phyloP scores from a whole-genome alignment of 2,329 filamentous ascomycete species.

The Talaromyces amestolkiae region DNA sequence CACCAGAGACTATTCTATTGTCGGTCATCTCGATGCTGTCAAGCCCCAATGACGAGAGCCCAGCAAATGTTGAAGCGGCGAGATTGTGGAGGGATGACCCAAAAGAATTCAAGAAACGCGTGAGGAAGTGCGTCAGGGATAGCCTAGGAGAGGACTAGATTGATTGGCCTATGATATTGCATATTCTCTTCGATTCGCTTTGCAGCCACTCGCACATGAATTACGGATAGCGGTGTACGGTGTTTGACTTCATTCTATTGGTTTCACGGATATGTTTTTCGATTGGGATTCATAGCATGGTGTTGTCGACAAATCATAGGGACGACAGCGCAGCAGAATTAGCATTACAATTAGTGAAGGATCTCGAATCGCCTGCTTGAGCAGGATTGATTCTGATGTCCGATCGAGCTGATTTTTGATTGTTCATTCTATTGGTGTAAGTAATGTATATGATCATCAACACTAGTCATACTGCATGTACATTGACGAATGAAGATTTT shows the following conservation, averaged over 20 bases:
- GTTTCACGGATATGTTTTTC: not conserved
- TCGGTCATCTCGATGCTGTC: slow-evolving; percentile 90
- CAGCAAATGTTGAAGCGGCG: slow-evolving; percentile 92
- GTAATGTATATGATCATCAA: not conserved
- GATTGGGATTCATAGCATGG: not conserved
- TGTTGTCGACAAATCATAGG: not conserved
- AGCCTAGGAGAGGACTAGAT: slow-evolving; percentile 69
- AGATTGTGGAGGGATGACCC: slow-evolving; percentile 79
- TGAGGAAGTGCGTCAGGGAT: slow-evolving; percentile 74
- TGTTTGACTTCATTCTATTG: not conserved
- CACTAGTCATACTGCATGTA: slow-evolving; percentile 1
- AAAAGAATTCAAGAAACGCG: slow-evolving; percentile 73
- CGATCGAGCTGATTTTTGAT: not conserved
- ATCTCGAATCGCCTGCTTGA: not conserved
- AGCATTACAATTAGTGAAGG: too few species aligned
- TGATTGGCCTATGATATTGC: not conserved
- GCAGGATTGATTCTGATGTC: not conserved
- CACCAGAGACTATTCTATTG: slow-evolving; percentile 88
- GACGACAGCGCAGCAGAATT: not conserved
- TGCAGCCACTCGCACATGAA: not conserved
- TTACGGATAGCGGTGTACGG: slow-evolving; percentile 11
- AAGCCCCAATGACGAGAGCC: slow-evolving; percentile 90
- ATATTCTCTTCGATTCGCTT: not conserved
- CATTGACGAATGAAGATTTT: slow-evolving; percentile 1
- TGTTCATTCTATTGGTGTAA: not conserved